A percentile compares a stretch with the other conserved stretches of the same genome.
Evolutionary conservation across 768 basidiomycete species (phyloP).

Genomic region (Tubosaeta sp.): DNA sequence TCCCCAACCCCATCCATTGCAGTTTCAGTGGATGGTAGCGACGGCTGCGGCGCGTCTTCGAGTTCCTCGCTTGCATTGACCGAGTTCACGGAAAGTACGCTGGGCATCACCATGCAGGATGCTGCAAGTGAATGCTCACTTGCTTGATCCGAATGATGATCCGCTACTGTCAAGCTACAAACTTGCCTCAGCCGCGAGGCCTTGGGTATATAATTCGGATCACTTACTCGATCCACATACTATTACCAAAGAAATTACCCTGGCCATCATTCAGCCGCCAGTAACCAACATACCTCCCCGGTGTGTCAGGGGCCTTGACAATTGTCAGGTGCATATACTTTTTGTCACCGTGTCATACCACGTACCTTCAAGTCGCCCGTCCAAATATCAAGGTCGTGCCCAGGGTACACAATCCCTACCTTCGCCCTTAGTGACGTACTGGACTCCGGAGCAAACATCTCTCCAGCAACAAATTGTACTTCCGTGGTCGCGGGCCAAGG

Average conservation of each 20-base stretch:
- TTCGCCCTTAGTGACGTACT: constrained; percentile 32
- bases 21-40: constrained; percentile 22
- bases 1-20: constrained; percentile 38
- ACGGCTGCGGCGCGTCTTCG: constrained; percentile 8
- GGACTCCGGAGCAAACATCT: constrained; percentile 43
- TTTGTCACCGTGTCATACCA: background rate
- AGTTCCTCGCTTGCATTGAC: constrained; percentile 4
- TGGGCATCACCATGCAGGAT: constrained; percentile 66
- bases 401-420: constrained; percentile 56
- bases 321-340: constrained; percentile 1
- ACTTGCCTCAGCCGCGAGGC: constrained; percentile 3
- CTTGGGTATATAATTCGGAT: background rate
- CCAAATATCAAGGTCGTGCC: constrained; percentile 59
- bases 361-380: constrained; percentile 72
- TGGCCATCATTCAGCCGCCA: constrained; percentile 65
- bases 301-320: constrained; percentile 61
- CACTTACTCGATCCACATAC: constrained; percentile 76
- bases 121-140: constrained; percentile 55
- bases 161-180: constrained; percentile 62
- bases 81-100: constrained; percentile 23
- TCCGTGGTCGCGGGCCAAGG: constrained; percentile 70
- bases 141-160: constrained; percentile 37
- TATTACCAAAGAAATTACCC: constrained; percentile 59
- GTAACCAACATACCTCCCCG: constrained; percentile 72
- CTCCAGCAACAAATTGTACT: constrained; percentile 69